Evolutionary conservation across 2,329 filamentous ascomycete genomes (phyloP), one percentile per base, ranked within the genome.

Genomic region (Didymella glomerata): DNA sequence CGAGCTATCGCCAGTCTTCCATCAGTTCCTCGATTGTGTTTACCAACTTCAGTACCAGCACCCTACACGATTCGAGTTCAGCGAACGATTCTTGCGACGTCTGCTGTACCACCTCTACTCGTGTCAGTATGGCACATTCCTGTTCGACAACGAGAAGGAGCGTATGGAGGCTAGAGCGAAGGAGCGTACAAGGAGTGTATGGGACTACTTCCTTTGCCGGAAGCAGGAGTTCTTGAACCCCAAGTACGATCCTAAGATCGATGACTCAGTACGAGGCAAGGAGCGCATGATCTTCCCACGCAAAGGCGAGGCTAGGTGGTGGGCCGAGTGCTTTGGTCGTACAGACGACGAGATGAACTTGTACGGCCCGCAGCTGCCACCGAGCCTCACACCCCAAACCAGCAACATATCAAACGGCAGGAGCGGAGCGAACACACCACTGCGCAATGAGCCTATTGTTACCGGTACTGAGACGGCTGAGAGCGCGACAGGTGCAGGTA

Each of bases 71-170:
- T 99, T 99, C 73, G 94, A 99, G 76, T 99, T 93, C 78, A 98
- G 96, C 67, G 95, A 98, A 75, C 88, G 94, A 4, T 98, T 99
- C 76, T 81, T 99, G 7, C 86, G 92, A 25, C 88, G 95, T 20
- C 82, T 99, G 3, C 83, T 98, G 1, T 99, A 98, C 73, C 95
- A 99, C 75, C 85, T 96, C 1, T 94, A 98, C 74, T 94, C 94
- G 0, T 97, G 93, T 66, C 95, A 99, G 75, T 99, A 97, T 64
- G 95, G 95, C 45, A 97, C 94, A 0, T 99, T 99, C 75, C 83
- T 99, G 5, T 97, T 91, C 78, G 97, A 99, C 79, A 96, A 88
- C 55, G 95, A 99, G 76, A 95, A 93, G 71, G 91, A 97, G 70
- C 88, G 95, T 3, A 81, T 86, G 16, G 90, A 95, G 42, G 85